Base-by-base conservation (phyloP, 331 rosid species). In the Cydonia oblonga region DNA sequence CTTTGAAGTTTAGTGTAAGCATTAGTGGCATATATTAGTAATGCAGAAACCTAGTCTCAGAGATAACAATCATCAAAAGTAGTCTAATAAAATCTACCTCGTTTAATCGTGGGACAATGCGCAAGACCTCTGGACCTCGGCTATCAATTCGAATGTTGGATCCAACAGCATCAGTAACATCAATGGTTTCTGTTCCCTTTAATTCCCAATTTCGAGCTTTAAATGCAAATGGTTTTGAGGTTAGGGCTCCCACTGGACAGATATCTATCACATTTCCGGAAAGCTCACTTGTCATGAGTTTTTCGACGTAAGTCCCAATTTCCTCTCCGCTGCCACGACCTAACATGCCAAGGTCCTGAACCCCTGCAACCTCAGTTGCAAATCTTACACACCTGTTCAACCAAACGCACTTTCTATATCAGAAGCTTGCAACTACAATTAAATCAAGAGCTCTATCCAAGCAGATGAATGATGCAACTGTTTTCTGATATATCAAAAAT, bases 281-380 rank as follows among this genome's bases (percentile, higher is more conserved):
- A 68, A 95, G 98, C 81, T 95, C 98, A 88, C 98, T 95, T 30
- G 96, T 86, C 97, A 95, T 88, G 7, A 95, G 96, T 66, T 91
- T 91, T 80, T 89, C 97, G 58, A 95, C 98, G 22, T 95, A 95
- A 7, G 98, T 95, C 76, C 97, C 98, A 77, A 91, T 95, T 90
- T 95, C 96, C 86, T 95, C 98, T 69, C 98, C 97, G 46, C 98
- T 95, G 65, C 97, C 98, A 81, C 98, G 97, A 75, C 98, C 97
- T 82, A 93, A 83, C 87, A 93, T 91, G 78, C 98, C 96, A 79
- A 93, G 98, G 84, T 93, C 98, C 82, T 91, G 89, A 86, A 93
- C 97, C 71, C 98, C 97, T 32, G 97, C 98, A 85, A 95, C 90
- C 90, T 95, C 97, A 62, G 97, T 73, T 78, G 98, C 98, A 88